Evolutionary conservation across 2,329 filamentous ascomycete species (phyloP).

Genomic region (Fusarium xylarioides): DNA sequence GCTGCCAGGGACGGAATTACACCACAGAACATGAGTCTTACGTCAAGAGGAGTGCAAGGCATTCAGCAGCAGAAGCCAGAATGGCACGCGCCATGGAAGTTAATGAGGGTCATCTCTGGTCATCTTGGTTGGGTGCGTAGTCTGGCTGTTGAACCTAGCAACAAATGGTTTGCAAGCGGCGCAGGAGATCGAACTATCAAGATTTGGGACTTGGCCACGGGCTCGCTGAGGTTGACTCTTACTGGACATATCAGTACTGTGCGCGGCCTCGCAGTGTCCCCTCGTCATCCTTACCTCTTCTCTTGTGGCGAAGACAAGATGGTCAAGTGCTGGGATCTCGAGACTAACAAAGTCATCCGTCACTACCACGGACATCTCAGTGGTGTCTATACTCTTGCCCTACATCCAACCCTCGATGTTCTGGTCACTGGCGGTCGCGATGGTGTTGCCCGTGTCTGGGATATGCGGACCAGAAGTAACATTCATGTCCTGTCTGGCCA

Average conservation of each 20-base stretch:
- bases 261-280: slow-evolving; percentile 88
- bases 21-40: slow-evolving; percentile 46
- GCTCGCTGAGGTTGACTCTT: slow-evolving; percentile 82
- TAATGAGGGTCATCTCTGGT: slow-evolving; percentile 96
- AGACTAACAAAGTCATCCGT: slow-evolving; percentile 99
- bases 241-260: slow-evolving; percentile 96
- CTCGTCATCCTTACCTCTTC: slow-evolving; percentile 95
- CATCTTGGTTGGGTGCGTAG: slow-evolving; percentile 94
- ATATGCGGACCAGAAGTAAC: slow-evolving; percentile 96
- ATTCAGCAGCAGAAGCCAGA: slow-evolving; percentile 74
- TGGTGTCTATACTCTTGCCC: slow-evolving; percentile 89
- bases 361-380: slow-evolving; percentile 98
- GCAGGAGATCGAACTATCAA: slow-evolving; percentile 97
- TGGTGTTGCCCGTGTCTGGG: slow-evolving; percentile 95
- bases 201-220: slow-evolving; percentile 95
- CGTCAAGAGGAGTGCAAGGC: slow-evolving; percentile 42
- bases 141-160: slow-evolving; percentile 91
- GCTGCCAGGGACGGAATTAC: slow-evolving; percentile 24
- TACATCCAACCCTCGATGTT: slow-evolving; percentile 96
- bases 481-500: slow-evolving; percentile 93
- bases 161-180: slow-evolving; percentile 97
- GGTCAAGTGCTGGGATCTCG: slow-evolving; percentile 99
- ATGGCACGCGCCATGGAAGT: slow-evolving; percentile 98
- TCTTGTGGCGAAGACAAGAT: slow-evolving; percentile 99
- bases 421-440: slow-evolving; percentile 94